These are phyloP conservation scores for Suillus clintonianus DNA, from an alignment of 768 basidiomycete species.

Conservation along the genomic window DNA sequence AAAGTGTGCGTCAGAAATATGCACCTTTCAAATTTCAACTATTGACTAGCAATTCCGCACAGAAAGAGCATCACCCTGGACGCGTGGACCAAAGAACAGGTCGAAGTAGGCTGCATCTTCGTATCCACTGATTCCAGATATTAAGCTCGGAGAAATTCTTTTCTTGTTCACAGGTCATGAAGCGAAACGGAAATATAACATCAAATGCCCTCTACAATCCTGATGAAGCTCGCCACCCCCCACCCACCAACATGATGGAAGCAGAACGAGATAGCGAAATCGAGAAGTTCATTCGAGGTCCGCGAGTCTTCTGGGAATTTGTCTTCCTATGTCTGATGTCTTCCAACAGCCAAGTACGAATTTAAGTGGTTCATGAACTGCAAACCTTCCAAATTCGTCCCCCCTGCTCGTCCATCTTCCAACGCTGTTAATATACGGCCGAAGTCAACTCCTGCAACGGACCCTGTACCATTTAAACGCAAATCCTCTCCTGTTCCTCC, in stretches of 20 bases:
- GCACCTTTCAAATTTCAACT: background rate
- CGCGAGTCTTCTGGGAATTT: constrained; percentile 15
- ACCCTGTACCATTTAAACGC: constrained; percentile 13
- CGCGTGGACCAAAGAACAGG: constrained; percentile 85
- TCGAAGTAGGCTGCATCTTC: constrained; percentile 57
- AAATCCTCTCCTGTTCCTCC: constrained; percentile 25
- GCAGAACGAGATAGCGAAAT: constrained; percentile 85
- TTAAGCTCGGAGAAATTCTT: constrained; percentile 14
- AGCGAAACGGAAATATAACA: constrained; percentile 74
- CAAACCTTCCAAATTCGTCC: constrained; percentile 45
- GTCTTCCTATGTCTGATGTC: background rate
- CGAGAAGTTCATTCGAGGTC: constrained; percentile 88
- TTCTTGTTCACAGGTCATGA: constrained; percentile 61
- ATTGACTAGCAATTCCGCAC: constrained; percentile 6
- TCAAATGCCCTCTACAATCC: constrained; percentile 84
- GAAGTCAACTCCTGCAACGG: constrained; percentile 17
- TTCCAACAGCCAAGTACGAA: constrained; percentile 74
- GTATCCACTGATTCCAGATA: constrained; percentile 8
- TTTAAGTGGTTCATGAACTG: constrained; percentile 66
- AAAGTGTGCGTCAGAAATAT: constrained; percentile 71
- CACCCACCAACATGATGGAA: constrained; percentile 78
- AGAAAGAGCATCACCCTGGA: constrained; percentile 93
- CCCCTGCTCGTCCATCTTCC: constrained; percentile 42
- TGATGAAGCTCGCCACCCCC: constrained; percentile 79
- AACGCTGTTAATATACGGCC: constrained; percentile 20